Evolutionary conservation across 2,329 filamentous ascomycete genomes (phyloP), one percentile per base, ranked within the genome.

Genomic region (Botrytis fragariae): DNA sequence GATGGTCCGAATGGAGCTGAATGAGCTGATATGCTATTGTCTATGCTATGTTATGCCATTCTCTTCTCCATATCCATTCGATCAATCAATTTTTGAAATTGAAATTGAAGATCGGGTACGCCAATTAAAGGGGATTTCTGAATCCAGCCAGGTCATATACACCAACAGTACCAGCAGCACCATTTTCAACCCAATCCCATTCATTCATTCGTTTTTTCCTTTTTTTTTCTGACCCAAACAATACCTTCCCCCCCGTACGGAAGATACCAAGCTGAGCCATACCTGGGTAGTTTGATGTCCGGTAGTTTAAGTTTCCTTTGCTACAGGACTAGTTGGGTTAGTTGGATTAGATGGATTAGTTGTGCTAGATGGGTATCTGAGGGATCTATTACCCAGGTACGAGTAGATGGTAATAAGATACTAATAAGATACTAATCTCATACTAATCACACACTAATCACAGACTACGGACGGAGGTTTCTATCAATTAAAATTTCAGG

Each of bases 401-500:
- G 14, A 39, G 39, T 39, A 42, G 42, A 20, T 20, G 18, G 18
- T 45, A 45, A 6, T 6, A 9, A 12, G 8, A 42, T 42, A 14
- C 39, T 4, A 42, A 42, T 37, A 37, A 37, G 35, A 35, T 35
- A 4, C 32, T 35, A 35, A 35, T n/a, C n/a, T n/a, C n/a, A n/a
- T n/a, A n/a, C n/a, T n/a, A n/a, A n/a, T n/a, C n/a, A n/a, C n/a
- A n/a, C n/a, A n/a, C n/a, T n/a, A n/a, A n/a, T n/a, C n/a, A n/a
- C n/a, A 44, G 25, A 10, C 20, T 51, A 25, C 10, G 9, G 45
- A 51, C 51, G 51, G 51, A 54, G 51, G 51, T 64, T 32, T 64
- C 39, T 32, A 45, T 35, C 39, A 35, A 64, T 65, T 35, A 25
- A 64, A 45, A 64, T 64, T 64, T 45, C 62, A 64, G 62, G 62